Base-by-base conservation (phyloP, 2,329 filamentous ascomycete genomes). In the Calonectria hongkongensis region DNA sequence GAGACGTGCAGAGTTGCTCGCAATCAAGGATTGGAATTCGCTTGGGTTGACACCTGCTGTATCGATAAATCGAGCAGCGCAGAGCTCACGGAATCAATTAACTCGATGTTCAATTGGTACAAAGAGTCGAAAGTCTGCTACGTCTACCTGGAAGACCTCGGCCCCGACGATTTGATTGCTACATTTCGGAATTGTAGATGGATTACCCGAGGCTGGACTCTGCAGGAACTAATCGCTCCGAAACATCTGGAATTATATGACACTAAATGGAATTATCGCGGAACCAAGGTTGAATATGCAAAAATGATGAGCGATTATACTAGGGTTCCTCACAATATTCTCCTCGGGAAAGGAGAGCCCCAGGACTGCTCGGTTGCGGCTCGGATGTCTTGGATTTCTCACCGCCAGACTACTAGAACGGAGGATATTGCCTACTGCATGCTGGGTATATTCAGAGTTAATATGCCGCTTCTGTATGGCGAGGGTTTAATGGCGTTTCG, bases 41-140 rank as follows among this genome's bases (percentile, higher is more conserved):
- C 48, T 21, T 66, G 64, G 36, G 36, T 66, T 3, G 64, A 66
- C 18, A 66, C 64, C 43, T 66, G 48, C 25, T 66, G 64, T 33
- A 66, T 66, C 48, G 48, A 66, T 21, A 66, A 66, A 45, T 45
- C 48, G 9, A 66, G 64, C 15, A 66, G 64, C 27, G 64, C 48
- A 15, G 64, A 56, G 64, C 64, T 66, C 9, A 21, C 64, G 0
- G 64, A 66, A 21, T 50, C 64, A 28, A 66, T 66, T 12, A 66
- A 66, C 36, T 66, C 64, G 7, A 66, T 56, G 64, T 66, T 56
- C 33, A 25, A 43, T 18, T 56, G 64, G 64, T 66, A 56, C 36
- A 50, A 45, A 18, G 28, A 39, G 10, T 51, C 63, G 15, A n/a
- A 10, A 27, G 47, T 66, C n/a, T 66, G 47, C 21, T 66, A 66